These are phyloP conservation scores for Phylloporus sp. DNA, from an alignment of 768 basidiomycete genomes.

Conservation along the genomic window DNA sequence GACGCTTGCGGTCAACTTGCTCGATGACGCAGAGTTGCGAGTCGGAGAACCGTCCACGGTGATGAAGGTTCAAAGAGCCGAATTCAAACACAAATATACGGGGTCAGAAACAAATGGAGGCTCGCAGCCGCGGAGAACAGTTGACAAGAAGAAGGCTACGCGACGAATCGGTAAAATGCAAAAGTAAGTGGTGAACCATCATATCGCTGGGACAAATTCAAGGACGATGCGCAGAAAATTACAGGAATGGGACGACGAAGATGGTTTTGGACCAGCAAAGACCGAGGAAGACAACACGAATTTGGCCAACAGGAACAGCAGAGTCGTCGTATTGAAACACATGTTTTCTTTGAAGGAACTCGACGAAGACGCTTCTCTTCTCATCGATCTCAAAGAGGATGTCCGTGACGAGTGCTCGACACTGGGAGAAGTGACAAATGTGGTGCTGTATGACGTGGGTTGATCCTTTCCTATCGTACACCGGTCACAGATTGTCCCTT, in stretches of 20 bases:
- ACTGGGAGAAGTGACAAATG: constrained; percentile 93
- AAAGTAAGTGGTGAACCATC: constrained; percentile 45
- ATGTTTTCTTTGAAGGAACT: constrained; percentile 91
- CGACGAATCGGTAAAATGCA: constrained; percentile 82
- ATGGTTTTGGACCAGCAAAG: constrained; percentile 77
- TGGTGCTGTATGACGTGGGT: constrained; percentile 91
- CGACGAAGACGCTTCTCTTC: constrained; percentile 75
- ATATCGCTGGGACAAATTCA: background rate
- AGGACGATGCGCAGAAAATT: constrained; percentile 64
- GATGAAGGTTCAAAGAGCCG: constrained; percentile 73
- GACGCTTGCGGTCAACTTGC: constrained; percentile 69
- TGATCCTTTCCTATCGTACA: too few species aligned
- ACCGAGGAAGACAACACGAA: constrained; percentile 50
- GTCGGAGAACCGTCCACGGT: constrained; percentile 70
- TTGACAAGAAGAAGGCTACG: constrained; percentile 76
- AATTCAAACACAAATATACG: constrained; percentile 69
- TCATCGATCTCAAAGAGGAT: constrained; percentile 94
- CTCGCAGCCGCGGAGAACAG: constrained; percentile 52
- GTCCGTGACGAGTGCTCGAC: constrained; percentile 90
- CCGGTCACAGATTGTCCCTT: background rate
- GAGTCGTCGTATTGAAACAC: constrained; percentile 90
- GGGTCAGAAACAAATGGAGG: constrained; percentile 38
- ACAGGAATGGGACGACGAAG: constrained; percentile 91
- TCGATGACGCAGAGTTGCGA: constrained; percentile 90
- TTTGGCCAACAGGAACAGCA: constrained; percentile 50